Conservation (phyloP, 257 asterid genomes). For the Nicotiana benthamiana region DNA sequence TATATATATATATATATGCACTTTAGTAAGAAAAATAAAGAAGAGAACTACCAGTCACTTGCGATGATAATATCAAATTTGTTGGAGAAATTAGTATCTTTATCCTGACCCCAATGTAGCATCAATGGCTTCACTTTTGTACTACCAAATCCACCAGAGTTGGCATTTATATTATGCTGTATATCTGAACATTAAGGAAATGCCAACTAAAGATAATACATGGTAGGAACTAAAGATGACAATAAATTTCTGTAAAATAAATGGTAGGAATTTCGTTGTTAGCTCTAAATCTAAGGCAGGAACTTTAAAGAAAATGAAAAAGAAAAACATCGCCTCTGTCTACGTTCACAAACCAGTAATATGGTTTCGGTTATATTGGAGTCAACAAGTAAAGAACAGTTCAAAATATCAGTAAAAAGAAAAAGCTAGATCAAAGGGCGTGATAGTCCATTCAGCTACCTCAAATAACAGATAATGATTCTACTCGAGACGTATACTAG, state of each 20-base stretch:
- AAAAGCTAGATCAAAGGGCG: not conserved
- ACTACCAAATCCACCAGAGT: slow-evolving; percentile 51
- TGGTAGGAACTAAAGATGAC: not conserved
- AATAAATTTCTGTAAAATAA: not conserved
- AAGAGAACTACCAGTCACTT: slow-evolving; percentile 73
- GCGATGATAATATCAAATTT: slow-evolving; percentile 73
- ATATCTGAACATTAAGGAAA: slow-evolving; percentile 61
- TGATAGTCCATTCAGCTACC: not conserved
- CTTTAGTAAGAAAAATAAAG: not conserved
- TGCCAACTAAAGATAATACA: slow-evolving; percentile 5
- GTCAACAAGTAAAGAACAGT: not conserved
- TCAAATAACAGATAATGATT: not conserved
- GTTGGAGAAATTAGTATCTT: slow-evolving; percentile 24
- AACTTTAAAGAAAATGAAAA: not conserved
- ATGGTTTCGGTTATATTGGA: not conserved
- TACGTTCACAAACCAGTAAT: not conserved
- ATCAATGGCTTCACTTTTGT: slow-evolving; percentile 57
- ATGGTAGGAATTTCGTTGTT: not conserved
- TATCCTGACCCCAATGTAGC: slow-evolving; percentile 71
- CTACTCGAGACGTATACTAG: not conserved
- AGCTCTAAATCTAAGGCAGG: not conserved
- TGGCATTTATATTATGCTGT: slow-evolving; percentile 51
- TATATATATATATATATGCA: too few relatives aligned
- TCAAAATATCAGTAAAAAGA: not conserved
- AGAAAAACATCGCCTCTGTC: not conserved